Conservation (phyloP, 73 alveolate species). For the Paraurostyla sp. region DNA sequence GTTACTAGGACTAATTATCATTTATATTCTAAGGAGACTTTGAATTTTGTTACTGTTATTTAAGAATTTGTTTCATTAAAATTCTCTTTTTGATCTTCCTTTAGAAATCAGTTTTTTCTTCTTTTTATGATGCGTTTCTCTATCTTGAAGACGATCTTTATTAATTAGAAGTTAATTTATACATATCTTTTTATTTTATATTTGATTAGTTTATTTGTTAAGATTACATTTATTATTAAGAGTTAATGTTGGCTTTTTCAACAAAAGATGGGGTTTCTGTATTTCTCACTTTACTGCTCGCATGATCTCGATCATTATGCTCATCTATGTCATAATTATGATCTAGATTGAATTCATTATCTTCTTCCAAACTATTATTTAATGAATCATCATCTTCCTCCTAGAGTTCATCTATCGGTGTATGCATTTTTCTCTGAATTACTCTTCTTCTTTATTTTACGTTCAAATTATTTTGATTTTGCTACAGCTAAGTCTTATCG, state of each 20-base stretch:
- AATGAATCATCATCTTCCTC: conserved; percentile 11
- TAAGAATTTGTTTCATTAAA: neutral
- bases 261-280: neutral
- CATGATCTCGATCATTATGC: neutral
- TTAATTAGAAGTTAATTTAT: neutral
- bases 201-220: neutral
- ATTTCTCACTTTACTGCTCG: neutral
- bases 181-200: neutral
- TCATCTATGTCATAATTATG: neutral
- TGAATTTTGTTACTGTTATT: neutral
- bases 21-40: neutral
- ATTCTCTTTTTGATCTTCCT: neutral
- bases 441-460: neutral
- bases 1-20: no score
- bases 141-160: neutral
- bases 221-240: neutral
- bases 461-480: neutral
- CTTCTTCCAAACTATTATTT: neutral
- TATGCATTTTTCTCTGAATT: neutral
- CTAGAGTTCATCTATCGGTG: conserved; percentile 21
- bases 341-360: neutral
- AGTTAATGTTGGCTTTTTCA: neutral
- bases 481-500: no score
- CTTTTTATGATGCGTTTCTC: neutral
- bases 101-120: neutral